Evolutionary conservation across 2,329 filamentous ascomycete genomes (phyloP), one percentile per base, ranked within the genome.

Genomic region (Diaporthe vaccinii): DNA sequence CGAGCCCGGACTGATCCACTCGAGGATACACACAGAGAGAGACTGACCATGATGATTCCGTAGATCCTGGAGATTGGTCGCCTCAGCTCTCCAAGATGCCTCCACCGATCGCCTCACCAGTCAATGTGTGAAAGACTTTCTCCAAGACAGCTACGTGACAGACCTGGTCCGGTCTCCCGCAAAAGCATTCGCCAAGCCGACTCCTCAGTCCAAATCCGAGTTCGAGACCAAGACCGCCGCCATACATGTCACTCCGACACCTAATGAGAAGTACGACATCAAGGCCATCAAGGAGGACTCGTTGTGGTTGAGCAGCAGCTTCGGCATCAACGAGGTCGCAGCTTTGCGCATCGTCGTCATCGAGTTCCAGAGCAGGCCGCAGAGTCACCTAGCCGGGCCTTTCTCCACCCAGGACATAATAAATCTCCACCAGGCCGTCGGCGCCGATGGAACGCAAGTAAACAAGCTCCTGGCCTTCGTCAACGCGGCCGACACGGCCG

Each of bases 161-260:
- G 86, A 89, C 73, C 87, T 96, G 75, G 89, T 98, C 75, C 91
- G 90, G 78, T 89, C 90, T 73, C 93, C 94, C 36, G 88, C 92
- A 80, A 89, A 88, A 77, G 91, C 93, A 57, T 98, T 96, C 83
- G 85, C 90, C 75, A 80, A 88, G 77, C 87, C 92, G 1, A 91
- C 89, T 78, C 82, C 91, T 70, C 87, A 91, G 79, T 90, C 93
- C 41, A 94, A 92, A 83, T 88, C 90, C 78, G 89, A 90, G 25
- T 97, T 97, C 81, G 94, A 97, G 76, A 94, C 94, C 28, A 95
- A 93, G 84, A 98, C 94, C 0, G 94, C 95, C 31, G 94, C 95
- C 7, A 97, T 98, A 76, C 93, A 98, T 82, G 91, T 95, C 67
- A 91, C 94, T 1, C 91, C 93, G 25, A 90, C 90, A 7, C 86